These are phyloP conservation scores for Capronia coronata DNA, from an alignment of 2,329 filamentous ascomycete genomes.

Conservation along the genomic window DNA sequence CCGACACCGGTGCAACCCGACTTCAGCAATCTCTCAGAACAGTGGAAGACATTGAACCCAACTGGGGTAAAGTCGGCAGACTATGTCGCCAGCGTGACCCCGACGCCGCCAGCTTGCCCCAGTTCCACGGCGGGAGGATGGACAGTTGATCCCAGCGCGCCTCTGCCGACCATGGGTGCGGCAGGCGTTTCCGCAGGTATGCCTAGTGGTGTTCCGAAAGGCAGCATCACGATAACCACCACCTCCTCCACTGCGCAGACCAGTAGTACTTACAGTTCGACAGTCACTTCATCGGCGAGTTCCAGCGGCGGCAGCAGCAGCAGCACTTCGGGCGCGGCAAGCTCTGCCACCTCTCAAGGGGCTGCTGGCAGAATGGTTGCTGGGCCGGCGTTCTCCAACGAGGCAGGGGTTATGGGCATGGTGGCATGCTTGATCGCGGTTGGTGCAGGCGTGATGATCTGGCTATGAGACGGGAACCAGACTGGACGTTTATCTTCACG, in stretches of 20 bases:
- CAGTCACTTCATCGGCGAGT: conserved; percentile 14
- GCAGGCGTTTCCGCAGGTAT: conserved; percentile 31
- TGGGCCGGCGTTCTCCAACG: conserved; percentile 8
- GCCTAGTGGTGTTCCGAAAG: conserved; percentile 23
- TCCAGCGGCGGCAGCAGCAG: conserved; percentile 3
- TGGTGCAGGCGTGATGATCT: conserved; percentile 21
- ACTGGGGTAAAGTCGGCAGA: conserved; percentile 59
- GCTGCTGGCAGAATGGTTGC: conserved; percentile 19
- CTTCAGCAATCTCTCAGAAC: conserved; percentile 67
- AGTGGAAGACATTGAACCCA: conserved; percentile 68
- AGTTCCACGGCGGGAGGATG: conserved; percentile 62
- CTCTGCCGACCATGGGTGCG: conserved; percentile 63
- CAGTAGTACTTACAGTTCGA: conserved; percentile 25
- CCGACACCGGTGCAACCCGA: conserved; percentile 69
- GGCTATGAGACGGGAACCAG: conserved; percentile 14
- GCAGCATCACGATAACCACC: conserved; percentile 21
- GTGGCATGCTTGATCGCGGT: conserved; percentile 18
- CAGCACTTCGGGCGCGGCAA: conserved; percentile 12
- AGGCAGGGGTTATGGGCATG: conserved; percentile 13
- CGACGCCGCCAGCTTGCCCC: conserved; percentile 63
- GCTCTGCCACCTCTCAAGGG: conserved; percentile 19
- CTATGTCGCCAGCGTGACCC: conserved; percentile 58
- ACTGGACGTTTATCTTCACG: conserved; percentile 3
- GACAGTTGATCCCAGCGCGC: conserved; percentile 63
- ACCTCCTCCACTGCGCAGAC: conserved; percentile 18